These are phyloP conservation scores for Scutellaria galericulata DNA, from an alignment of 257 asterid species.

Conservation along the genomic window DNA sequence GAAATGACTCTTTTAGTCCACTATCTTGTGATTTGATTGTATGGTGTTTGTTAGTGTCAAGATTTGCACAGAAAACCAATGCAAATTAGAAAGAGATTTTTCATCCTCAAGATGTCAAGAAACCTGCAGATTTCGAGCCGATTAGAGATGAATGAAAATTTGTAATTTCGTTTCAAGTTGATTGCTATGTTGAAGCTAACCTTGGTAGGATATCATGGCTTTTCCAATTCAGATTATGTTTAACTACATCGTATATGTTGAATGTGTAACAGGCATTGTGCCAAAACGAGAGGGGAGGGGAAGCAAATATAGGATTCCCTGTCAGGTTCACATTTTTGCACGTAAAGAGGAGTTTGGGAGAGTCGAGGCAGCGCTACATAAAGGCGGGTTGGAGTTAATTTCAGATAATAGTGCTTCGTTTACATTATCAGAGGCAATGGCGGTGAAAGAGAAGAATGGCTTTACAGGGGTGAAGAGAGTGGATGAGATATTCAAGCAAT, in stretches of 20 bases:
- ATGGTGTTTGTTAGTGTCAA: background rate
- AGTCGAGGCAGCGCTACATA: conserved; percentile 48
- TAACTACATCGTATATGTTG: conserved; percentile 12
- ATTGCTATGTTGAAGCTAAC: background rate
- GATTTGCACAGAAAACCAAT: too few species aligned
- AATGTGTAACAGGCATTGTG: conserved; percentile 62
- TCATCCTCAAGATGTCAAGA: too few species aligned
- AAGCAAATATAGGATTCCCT: conserved; percentile 53
- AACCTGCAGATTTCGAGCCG: too few species aligned
- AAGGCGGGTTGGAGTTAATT: conserved; percentile 63
- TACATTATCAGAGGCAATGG: conserved; percentile 61
- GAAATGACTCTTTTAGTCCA: background rate
- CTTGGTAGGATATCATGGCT: background rate
- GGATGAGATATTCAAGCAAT: conserved; percentile 72
- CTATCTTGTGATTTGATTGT: background rate
- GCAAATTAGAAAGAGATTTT: too few species aligned
- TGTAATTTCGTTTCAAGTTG: background rate
- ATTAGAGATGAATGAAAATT: background rate
- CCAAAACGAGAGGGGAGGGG: conserved; percentile 63
- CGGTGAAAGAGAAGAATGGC: conserved; percentile 52
- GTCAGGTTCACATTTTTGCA: conserved; percentile 82
- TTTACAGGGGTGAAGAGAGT: conserved; percentile 55
- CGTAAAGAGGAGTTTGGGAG: conserved; percentile 52
- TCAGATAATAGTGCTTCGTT: conserved; percentile 49
- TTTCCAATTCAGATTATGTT: background rate